Conservation (phyloP, 768 basidiomycete genomes). For the Tylopilus vinaceipallidus region DNA sequence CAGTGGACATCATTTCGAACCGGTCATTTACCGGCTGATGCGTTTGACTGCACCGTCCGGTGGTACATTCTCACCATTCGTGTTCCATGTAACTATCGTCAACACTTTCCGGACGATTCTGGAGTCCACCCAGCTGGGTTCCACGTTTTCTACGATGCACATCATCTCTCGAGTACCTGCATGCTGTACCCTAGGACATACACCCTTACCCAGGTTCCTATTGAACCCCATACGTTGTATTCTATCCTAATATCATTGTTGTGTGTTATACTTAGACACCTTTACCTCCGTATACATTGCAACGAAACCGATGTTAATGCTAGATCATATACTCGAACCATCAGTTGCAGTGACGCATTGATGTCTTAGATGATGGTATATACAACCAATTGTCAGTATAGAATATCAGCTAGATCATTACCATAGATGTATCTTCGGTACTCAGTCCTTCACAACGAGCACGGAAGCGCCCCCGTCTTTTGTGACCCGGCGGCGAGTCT, state of each 20-base stretch:
- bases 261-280: constrained; percentile 14
- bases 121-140: not conserved
- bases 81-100: not conserved
- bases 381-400: not conserved
- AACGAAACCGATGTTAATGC: not conserved
- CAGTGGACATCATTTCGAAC: not conserved
- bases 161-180: constrained; percentile 11
- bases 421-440: not conserved
- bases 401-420: not conserved
- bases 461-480: constrained; percentile 64
- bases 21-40: not conserved
- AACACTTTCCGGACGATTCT: constrained; percentile 1
- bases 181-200: too few relatives aligned
- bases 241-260: constrained; percentile 15
- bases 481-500: constrained; percentile 61
- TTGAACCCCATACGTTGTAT: constrained; percentile 17
- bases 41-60: not conserved
- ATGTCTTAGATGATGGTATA: not conserved
- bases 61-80: not conserved
- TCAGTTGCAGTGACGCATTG: too few relatives aligned
- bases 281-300: not conserved
- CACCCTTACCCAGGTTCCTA: too few relatives aligned
- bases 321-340: not conserved
- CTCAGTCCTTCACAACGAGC: constrained; percentile 34
- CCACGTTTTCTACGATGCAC: constrained; percentile 6